phyloP scores from a whole-genome alignment of 129 eudicot genomes.

The Saussurea involucrata region DNA sequence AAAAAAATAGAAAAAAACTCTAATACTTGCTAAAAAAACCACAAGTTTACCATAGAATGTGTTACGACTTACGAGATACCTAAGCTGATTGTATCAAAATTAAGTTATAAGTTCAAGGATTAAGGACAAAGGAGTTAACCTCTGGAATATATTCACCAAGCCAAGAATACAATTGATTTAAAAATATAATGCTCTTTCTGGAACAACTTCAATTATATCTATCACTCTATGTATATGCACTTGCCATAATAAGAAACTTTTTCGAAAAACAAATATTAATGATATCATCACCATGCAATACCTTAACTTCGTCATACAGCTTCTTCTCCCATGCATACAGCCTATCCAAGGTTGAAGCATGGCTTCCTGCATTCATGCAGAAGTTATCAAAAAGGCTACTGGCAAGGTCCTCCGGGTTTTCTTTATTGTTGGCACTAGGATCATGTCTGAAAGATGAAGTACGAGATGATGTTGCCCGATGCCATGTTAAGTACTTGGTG shows the following conservation, averaged over 20 bases:
- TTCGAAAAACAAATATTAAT: background rate
- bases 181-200: background rate
- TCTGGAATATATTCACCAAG: background rate
- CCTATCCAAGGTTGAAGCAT: slow-evolving; percentile 96
- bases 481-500: slow-evolving; percentile 88
- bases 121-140: background rate
- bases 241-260: background rate
- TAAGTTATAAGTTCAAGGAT: background rate
- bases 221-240: background rate
- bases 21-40: background rate
- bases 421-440: slow-evolving; percentile 45
- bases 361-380: slow-evolving; percentile 90
- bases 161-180: background rate
- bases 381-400: slow-evolving; percentile 63
- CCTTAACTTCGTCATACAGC: slow-evolving; percentile 99
- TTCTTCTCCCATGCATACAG: slow-evolving; percentile 92
- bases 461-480: slow-evolving; percentile 84
- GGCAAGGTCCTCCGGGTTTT: slow-evolving; percentile 52
- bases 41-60: background rate
- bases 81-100: background rate
- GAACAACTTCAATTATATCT: background rate
- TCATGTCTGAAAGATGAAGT: slow-evolving; percentile 86
- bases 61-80: background rate
- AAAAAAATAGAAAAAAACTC: no score
- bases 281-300: slow-evolving; percentile 20